Evolutionary conservation across 306 rosid genomes (phyloP).

Genomic region (Chamaecrista fasciculata): DNA sequence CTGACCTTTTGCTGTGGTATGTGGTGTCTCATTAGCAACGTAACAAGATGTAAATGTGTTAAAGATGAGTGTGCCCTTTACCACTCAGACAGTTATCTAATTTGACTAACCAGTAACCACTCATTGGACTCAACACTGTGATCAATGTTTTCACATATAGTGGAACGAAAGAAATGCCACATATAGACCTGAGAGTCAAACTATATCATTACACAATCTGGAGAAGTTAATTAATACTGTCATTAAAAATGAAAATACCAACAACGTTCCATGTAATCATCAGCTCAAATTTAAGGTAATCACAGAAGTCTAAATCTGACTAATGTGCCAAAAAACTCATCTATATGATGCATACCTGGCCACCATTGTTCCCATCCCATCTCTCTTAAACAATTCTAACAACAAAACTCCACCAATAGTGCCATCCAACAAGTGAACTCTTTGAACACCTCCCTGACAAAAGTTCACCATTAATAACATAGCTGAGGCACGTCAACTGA

Average conservation of each 20-base stretch:
- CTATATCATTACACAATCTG: constrained; percentile 3
- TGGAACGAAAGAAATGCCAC: constrained; percentile 12
- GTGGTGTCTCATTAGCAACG: background rate
- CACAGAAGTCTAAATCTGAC: background rate
- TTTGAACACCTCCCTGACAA: constrained; percentile 95
- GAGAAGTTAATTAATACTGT: background rate
- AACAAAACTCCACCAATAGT: constrained; percentile 85
- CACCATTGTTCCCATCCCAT: constrained; percentile 99
- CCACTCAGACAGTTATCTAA: background rate
- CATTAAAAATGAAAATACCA: constrained; percentile 1
- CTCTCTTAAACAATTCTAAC: constrained; percentile 94
- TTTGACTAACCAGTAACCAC: constrained; percentile 17
- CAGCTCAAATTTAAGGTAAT: background rate
- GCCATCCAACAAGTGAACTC: constrained; percentile 97
- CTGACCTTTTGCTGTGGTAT: background rate
- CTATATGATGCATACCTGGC: constrained; percentile 69
- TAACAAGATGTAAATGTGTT: background rate
- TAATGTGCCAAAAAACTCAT: background rate
- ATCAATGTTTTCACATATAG: background rate
- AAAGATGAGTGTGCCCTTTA: constrained; percentile 5
- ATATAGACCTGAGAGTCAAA: constrained; percentile 26
- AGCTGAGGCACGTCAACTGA: constrained; percentile 31
- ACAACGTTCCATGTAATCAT: constrained; percentile 6
- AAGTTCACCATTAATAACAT: constrained; percentile 37
- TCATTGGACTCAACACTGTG: background rate